These are phyloP conservation scores for Diplotaxis tenuifolia DNA, from an alignment of 345 rosid species.

Conservation along the genomic window DNA sequence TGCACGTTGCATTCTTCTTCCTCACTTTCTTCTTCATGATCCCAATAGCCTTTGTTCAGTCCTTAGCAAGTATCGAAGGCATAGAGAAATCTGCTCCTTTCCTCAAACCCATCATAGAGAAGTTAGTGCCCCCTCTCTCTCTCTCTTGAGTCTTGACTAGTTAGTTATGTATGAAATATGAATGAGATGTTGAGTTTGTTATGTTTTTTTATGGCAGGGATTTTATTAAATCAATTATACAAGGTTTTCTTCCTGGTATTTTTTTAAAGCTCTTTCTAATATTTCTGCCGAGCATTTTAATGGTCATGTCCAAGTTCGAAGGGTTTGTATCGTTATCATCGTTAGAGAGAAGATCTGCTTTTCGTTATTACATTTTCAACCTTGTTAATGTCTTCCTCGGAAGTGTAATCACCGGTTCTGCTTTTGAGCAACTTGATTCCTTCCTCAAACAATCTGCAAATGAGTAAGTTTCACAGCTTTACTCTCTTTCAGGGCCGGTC, in stretches of 20 bases:
- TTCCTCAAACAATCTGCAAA: conserved; percentile 64
- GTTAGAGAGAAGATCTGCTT: conserved; percentile 85
- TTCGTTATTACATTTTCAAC: conserved; percentile 75
- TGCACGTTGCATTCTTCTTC: conserved; percentile 85
- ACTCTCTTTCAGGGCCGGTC: no score
- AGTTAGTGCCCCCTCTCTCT: conserved; percentile 40
- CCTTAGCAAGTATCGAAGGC: conserved; percentile 84
- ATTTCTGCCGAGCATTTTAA: conserved; percentile 81
- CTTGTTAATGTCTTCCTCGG: conserved; percentile 79
- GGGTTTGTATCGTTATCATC: conserved; percentile 81
- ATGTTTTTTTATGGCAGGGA: conserved; percentile 44
- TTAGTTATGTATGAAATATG: not conserved
- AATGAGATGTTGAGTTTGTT: not conserved
- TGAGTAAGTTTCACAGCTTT: conserved; percentile 45
- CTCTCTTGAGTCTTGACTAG: not conserved
- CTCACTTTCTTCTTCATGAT: conserved; percentile 94
- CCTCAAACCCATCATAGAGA: conserved; percentile 57
- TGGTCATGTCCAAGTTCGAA: conserved; percentile 96
- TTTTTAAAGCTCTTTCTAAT: conserved; percentile 88
- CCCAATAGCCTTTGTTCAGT: conserved; percentile 87
- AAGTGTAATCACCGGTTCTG: conserved; percentile 69
- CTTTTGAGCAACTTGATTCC: conserved; percentile 75
- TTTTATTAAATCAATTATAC: conserved; percentile 65
- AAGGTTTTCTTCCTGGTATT: conserved; percentile 91
- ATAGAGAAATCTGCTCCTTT: conserved; percentile 68